Base-by-base conservation (phyloP, 441 rosid species). In the Aquilaria agallochum region DNA sequence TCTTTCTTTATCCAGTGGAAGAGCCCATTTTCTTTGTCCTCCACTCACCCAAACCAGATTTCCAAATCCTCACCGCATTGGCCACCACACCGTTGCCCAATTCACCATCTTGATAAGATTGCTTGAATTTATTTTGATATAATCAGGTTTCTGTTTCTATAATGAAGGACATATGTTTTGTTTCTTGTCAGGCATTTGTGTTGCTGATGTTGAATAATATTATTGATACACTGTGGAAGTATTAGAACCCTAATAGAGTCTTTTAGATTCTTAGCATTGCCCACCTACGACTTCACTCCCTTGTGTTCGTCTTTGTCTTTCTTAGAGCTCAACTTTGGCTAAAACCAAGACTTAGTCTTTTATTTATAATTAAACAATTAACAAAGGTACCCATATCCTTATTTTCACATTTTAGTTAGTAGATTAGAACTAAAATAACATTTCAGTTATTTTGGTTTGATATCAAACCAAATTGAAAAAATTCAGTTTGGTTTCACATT, bases 211-310 rank as follows among this genome's bases (percentile, higher is more conserved):
- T 92, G 60, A 88, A 80, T 74, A 84, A 69, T 67, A 68, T 84
- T 56, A 82, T 92, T 15, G 87, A 83, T 53, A 63, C 76, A 56
- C 92, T 90, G 4, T 63, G 62, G 14, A 84, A 80, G 81, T 86
- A 80, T 68, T 78, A 82, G 60, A 73, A 85, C 70, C 81, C 94
- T 9, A 79, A 71, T 63, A 77, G 61, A 68, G 58, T 77, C 68
- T 77, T 92, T 52, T 83, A 80, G 50, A 86, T 92, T 73, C 81
- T 80, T 40, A 95, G 98, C 53, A 95, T 92, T 45, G 94, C 96
- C 0, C 75, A 77, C 79, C 27, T 20, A 20, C 27, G 27, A 20
- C 27, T 20, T 20, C 27, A 20, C 27, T 20, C 27, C 27, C 27
- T 20, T 20, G 27, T 20, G 27, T 20, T 20, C 27, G 27, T 20